Percentiles rank a stretch among this genome's conserved stretches.
Conservation (phyloP, 2,329 filamentous ascomycete species). For the Fusarium sp. region DNA sequence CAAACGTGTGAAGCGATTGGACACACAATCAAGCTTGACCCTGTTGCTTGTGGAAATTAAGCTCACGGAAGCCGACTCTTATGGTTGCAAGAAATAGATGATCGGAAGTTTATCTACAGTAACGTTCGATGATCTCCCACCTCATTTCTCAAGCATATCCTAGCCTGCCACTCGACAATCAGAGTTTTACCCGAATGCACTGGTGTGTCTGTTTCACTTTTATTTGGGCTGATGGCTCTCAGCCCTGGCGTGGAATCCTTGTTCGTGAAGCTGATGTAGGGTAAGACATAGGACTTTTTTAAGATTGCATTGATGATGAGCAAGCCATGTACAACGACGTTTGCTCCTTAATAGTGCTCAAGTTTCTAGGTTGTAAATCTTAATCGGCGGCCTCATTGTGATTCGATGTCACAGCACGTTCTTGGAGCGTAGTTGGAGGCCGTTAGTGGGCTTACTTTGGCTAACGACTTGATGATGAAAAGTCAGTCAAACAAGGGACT, state of each 20-base stretch:
- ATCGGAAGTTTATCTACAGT: constrained; percentile 12
- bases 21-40: background rate
- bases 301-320: background rate
- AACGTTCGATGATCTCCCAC: background rate
- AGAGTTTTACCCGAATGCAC: background rate
- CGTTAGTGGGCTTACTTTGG: too few relatives aligned
- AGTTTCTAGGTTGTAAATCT: background rate
- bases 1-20: constrained; percentile 10
- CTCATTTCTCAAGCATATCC: constrained; percentile 1
- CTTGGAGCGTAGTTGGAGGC: accelerated
- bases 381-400: background rate
- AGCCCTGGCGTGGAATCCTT: background rate
- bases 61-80: background rate
- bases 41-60: background rate
- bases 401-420: background rate
- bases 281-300: background rate
- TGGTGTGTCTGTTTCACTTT: background rate
- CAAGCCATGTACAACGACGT: background rate
- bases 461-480: background rate
- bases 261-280: background rate
- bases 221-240: background rate
- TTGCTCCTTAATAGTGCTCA: background rate
- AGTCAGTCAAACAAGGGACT: too few relatives aligned
- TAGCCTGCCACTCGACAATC: background rate
- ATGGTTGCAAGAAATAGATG: background rate